phyloP scores from a whole-genome alignment of 768 basidiomycete species.

The Clavaria fumosa region DNA sequence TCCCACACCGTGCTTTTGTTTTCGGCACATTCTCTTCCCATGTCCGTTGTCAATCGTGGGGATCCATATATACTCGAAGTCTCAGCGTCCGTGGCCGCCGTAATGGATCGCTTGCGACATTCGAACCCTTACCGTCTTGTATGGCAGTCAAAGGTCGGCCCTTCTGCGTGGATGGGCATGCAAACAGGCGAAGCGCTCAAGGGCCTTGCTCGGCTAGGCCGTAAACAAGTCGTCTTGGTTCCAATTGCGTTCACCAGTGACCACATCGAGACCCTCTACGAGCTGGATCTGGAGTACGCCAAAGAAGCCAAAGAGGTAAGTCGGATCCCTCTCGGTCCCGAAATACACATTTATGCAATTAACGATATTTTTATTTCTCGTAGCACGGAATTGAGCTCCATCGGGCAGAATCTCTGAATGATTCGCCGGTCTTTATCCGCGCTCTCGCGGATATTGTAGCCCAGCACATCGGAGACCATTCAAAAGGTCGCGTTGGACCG shows the following conservation, averaged over 20 bases:
- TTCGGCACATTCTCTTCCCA: constrained; percentile 94
- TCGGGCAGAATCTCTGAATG: constrained; percentile 85
- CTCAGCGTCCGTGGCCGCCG: constrained; percentile 81
- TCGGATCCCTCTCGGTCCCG: constrained; percentile 3
- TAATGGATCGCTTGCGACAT: constrained; percentile 75
- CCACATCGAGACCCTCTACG: constrained; percentile 97
- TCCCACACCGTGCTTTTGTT: constrained; percentile 75
- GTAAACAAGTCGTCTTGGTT: constrained; percentile 66
- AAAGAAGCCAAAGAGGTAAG: constrained; percentile 82
- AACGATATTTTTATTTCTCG: no score
- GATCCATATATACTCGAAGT: constrained; percentile 96
- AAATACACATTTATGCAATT: no score
- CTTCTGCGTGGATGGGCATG: constrained; percentile 96
- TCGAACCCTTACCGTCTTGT: constrained; percentile 84
- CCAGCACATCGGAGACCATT: constrained; percentile 56
- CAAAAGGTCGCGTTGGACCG: constrained; percentile 37
- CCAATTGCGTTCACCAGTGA: constrained; percentile 98
- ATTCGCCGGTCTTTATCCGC: constrained; percentile 88
- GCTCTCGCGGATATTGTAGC: constrained; percentile 86
- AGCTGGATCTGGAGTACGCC: constrained; percentile 87
- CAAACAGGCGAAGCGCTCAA: constrained; percentile 88
- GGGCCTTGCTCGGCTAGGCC: constrained; percentile 62
- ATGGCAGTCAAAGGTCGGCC: constrained; percentile 98
- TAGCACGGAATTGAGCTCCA: constrained; percentile 86
- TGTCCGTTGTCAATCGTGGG: constrained; percentile 97